These are phyloP conservation scores for Hypoxylon fuscum DNA, from an alignment of 495 filamentous ascomycete species.

Conservation along the genomic window DNA sequence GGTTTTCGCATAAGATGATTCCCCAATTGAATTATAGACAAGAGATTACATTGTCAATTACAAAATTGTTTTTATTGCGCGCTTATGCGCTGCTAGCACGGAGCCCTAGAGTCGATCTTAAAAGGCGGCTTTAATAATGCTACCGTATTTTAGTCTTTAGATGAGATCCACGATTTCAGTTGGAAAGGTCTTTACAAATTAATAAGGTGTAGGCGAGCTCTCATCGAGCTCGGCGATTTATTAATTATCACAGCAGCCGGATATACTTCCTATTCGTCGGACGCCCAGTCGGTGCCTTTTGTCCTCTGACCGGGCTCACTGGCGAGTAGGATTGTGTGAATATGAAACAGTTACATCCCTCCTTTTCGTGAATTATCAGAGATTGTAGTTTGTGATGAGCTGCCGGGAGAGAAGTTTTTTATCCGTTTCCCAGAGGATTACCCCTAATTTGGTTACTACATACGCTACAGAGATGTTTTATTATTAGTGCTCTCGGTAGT, in stretches of 20 bases:
- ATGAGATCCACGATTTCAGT: too few relatives aligned
- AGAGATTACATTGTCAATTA: conserved; percentile 3
- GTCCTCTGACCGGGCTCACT: neutral
- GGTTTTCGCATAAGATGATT: conserved; percentile 37
- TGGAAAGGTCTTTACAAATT: too few relatives aligned
- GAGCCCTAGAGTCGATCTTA: too few relatives aligned
- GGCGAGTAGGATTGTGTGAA: neutral
- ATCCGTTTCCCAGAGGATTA: neutral
- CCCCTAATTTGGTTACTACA: neutral
- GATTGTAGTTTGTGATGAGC: neutral
- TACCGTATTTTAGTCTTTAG: too few relatives aligned
- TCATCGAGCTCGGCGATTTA: neutral
- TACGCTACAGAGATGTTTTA: neutral
- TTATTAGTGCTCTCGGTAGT: neutral
- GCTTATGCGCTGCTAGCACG: too few relatives aligned
- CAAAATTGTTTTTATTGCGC: neutral
- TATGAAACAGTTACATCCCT: neutral
- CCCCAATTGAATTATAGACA: conserved; percentile 25
- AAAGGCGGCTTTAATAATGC: too few relatives aligned
- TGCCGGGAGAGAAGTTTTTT: neutral
- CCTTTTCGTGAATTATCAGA: too few relatives aligned
- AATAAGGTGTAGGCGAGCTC: neutral
- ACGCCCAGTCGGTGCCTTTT: neutral
- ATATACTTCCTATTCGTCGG: neutral
- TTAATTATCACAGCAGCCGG: neutral